Evolutionary conservation across 192 early-diverging fungal species (phyloP), one percentile per base, ranked within the genome.

Genomic region (Gaertneriomyces semiglobifer): DNA sequence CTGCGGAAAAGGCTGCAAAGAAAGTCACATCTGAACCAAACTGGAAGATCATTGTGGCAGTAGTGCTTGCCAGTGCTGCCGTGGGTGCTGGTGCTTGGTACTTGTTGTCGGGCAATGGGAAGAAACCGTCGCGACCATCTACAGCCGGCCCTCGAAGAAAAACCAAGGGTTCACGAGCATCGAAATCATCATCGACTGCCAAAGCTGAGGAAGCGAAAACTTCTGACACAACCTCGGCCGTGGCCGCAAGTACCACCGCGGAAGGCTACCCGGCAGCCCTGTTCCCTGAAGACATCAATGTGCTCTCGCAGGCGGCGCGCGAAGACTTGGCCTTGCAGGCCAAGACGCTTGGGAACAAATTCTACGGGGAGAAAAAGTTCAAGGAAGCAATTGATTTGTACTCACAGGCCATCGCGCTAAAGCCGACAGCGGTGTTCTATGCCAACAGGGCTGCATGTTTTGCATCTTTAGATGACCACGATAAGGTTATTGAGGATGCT

Each of bases 371-470:
- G 67, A 91, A 88, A 70, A 89, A 90, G 69, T 96, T 89, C 79
- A 64, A 82, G 11, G 90, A 91, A 63, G 96, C 95, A 7, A 88
- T 93, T 55, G 83, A 87, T 57, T 69, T 89, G 16, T 99, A 99
- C 81, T 85, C 92, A 12, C 83, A 91, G 73, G 97, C 97, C 0
- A 89, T 99, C 69, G 82, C 79, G 18, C 88, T 95, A 63, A 80
- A 79, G 44, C 78, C 88, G 43, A 60, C 48, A 9, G 85, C 94
- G 5, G 88, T 99, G 46, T 98, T 89, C 69, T 98, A 85, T 79
- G 89, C 89, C 64, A 99, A 99, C 83, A 89, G 97, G 41, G 95
- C 94, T 14, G 97, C 95, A 7, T 96, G 94, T 74, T 91, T 90
- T 66, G 85, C 87, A 1, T 89, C 92, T 56, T 63, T 88, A 38